phyloP scores from a whole-genome alignment of 129 eudicot genomes.

The Artemisia argyi region DNA sequence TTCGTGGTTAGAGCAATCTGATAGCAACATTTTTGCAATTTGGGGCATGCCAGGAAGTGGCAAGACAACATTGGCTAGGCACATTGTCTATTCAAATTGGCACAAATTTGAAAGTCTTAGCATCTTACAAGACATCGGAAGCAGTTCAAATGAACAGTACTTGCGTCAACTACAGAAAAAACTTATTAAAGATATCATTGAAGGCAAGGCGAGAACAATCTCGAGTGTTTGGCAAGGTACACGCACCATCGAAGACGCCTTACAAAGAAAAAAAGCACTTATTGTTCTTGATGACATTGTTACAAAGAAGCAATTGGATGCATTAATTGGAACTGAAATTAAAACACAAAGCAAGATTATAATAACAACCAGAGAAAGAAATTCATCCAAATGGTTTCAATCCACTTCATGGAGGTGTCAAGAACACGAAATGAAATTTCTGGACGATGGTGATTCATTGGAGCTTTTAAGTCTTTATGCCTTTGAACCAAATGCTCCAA shows the following conservation, averaged over 20 bases:
- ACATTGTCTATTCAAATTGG: slow-evolving; percentile 1
- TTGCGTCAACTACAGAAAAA: slow-evolving; percentile 25
- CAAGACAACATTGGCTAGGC: slow-evolving; percentile 13
- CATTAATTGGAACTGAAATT: slow-evolving; percentile 17
- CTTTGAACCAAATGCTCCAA: slow-evolving; percentile 20
- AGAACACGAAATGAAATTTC: slow-evolving; percentile 1
- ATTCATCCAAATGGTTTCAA: background rate
- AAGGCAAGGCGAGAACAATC: background rate
- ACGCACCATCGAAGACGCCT: background rate
- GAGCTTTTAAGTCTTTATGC: slow-evolving; percentile 30
- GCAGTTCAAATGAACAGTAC: background rate
- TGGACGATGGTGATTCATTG: slow-evolving; percentile 23
- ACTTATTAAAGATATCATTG: slow-evolving; percentile 32
- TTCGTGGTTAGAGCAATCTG: background rate
- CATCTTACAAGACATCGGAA: slow-evolving; percentile 14
- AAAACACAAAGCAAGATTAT: slow-evolving; percentile 30
- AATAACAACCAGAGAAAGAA: slow-evolving; percentile 24
- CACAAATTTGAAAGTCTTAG: slow-evolving; percentile 3
- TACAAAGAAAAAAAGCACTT: slow-evolving; percentile 21
- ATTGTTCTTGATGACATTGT: slow-evolving; percentile 40
- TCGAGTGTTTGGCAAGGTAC: slow-evolving; percentile 5
- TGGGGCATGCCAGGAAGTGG: slow-evolving; percentile 23
- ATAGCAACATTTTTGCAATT: slow-evolving; percentile 12
- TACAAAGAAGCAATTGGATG: slow-evolving; percentile 12
- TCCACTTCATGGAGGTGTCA: background rate